A percentile compares a stretch with the other conserved stretches of the same genome.
Conservation (phyloP, 1,139 yeast species). For the Kodamaea sp. region DNA sequence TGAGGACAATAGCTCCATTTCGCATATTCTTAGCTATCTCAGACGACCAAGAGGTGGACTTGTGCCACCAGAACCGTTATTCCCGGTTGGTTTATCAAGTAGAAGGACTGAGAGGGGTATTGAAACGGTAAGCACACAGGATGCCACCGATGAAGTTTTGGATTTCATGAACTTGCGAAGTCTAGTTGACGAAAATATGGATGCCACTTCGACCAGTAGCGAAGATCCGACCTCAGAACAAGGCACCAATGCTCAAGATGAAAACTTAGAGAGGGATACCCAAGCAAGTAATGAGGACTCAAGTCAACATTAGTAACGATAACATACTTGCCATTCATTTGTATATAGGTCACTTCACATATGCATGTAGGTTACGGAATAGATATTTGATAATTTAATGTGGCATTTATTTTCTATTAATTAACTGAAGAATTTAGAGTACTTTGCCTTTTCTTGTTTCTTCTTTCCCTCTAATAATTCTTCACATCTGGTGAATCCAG, state of each 20-base stretch:
- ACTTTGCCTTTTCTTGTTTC: conserved; percentile 51
- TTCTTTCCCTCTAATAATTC: conserved; percentile 41
- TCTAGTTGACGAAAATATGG: conserved; percentile 15
- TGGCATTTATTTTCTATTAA: neutral
- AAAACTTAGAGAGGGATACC: too few species aligned
- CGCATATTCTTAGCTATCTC: conserved; percentile 28
- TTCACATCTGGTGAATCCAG: conserved; percentile 45
- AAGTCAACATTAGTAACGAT: too few species aligned
- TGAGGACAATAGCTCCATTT: conserved; percentile 20
- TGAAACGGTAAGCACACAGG: conserved; percentile 29
- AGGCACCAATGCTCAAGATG: too few species aligned
- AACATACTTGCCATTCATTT: too few species aligned
- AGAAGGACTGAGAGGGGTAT: conserved; percentile 52
- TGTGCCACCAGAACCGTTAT: conserved; percentile 25
- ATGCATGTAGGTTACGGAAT: too few species aligned
- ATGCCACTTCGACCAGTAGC: too few species aligned
- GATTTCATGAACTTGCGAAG: conserved; percentile 31
- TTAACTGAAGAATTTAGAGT: conserved; percentile 55
- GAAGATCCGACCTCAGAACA: too few species aligned
- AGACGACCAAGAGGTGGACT: conserved; percentile 13
- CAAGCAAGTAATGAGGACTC: too few species aligned
- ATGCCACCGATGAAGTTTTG: conserved; percentile 18
- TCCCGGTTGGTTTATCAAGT: conserved; percentile 54
- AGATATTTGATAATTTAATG: too few species aligned
- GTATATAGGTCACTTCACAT: too few species aligned